Conservation (phyloP, 2,329 filamentous ascomycete species). For the Ophiostoma pallidulum region DNA sequence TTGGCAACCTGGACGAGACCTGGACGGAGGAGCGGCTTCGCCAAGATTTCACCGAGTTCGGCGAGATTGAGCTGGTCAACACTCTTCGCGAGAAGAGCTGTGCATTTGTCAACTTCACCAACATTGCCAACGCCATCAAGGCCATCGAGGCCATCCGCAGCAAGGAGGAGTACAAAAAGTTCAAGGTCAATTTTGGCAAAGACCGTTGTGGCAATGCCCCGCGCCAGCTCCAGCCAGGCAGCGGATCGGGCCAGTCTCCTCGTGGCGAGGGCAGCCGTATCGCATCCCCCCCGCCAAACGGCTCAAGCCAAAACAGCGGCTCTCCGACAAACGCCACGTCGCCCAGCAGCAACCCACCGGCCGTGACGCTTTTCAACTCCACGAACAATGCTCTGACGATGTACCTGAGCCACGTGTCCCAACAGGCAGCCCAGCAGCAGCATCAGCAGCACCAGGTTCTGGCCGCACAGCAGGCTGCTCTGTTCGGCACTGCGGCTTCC, state of each 20-base stretch:
- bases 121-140: constrained; percentile 99
- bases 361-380: constrained; percentile 67
- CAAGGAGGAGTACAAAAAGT: constrained; percentile 92
- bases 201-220: constrained; percentile 95
- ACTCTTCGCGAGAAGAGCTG: constrained; percentile 97
- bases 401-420: constrained; percentile 78
- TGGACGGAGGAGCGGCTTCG: constrained; percentile 94
- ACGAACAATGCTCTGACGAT: constrained; percentile 84
- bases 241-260: constrained; percentile 47
- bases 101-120: constrained; percentile 99
- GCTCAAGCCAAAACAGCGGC: constrained; percentile 49
- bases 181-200: constrained; percentile 99
- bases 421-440: constrained; percentile 64
- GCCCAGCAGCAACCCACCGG: constrained; percentile 30
- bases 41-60: constrained; percentile 94
- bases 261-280: constrained; percentile 51
- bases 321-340: constrained; percentile 40
- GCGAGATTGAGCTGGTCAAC: constrained; percentile 96
- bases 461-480: constrained; percentile 65
- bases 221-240: constrained; percentile 57
- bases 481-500: constrained; percentile 65
- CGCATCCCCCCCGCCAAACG: constrained; percentile 50
- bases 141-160: constrained; percentile 92
- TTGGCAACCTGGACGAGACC: constrained; percentile 92
- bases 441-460: constrained; percentile 64